These are phyloP conservation scores for Pseudocercospora eumusae DNA, from an alignment of 2,329 filamentous ascomycete species.

Conservation along the genomic window DNA sequence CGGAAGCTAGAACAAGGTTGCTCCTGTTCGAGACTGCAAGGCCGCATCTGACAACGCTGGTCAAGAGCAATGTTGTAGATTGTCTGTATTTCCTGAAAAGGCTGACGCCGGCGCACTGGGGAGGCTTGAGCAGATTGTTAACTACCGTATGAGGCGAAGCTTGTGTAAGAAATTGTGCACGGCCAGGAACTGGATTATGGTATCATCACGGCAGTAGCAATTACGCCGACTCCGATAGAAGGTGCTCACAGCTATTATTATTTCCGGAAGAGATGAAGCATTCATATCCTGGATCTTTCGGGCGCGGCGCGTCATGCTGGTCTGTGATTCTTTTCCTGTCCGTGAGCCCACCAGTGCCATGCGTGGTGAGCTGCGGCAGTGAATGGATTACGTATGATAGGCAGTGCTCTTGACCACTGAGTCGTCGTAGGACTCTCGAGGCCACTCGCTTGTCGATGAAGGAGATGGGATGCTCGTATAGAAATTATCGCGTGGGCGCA, in stretches of 20 bases:
- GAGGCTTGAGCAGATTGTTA: neutral
- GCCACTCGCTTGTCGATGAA: too few relatives aligned
- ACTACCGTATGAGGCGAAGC: neutral
- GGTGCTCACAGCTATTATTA: neutral
- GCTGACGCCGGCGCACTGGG: constrained; percentile 7
- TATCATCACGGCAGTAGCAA: neutral
- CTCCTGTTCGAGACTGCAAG: constrained; percentile 12
- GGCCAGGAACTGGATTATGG: neutral
- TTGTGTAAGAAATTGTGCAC: neutral
- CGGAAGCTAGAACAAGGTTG: constrained; percentile 20
- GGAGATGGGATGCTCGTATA: neutral
- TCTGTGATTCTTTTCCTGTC: neutral
- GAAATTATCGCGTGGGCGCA: too few relatives aligned
- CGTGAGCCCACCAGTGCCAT: neutral
- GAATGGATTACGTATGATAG: too few relatives aligned
- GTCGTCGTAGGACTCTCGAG: neutral
- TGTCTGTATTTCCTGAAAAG: constrained; percentile 14
- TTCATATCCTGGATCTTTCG: neutral
- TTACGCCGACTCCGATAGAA: neutral
- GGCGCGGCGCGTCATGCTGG: neutral
- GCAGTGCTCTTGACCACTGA: neutral
- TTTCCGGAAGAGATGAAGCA: neutral
- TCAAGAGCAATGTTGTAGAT: constrained; percentile 14
- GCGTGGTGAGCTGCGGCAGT: neutral
- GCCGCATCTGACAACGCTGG: constrained; percentile 9